Percentiles rank a stretch among this genome's conserved stretches.
phyloP scores from a whole-genome alignment of 176 grass and related monocot genomes.

The Hordeum vulgare region DNA sequence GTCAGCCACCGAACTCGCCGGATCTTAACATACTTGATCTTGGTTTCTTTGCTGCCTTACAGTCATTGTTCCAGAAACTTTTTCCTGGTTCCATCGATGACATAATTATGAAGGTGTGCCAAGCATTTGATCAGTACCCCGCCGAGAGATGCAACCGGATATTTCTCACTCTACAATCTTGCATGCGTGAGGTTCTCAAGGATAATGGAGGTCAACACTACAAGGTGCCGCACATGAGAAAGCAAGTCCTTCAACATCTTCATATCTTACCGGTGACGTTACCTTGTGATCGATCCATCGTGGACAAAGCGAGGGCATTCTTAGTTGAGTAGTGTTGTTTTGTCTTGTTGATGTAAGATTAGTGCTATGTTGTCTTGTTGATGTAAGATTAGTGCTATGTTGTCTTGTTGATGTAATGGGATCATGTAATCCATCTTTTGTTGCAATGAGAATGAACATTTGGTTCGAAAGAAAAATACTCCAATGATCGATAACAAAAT shows the following conservation, averaged over 20 bases:
- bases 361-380: too few species aligned
- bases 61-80: neutral
- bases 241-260: neutral
- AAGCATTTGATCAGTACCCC: neutral
- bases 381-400: too few species aligned
- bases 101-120: neutral
- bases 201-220: neutral
- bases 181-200: neutral
- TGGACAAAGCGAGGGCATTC: neutral
- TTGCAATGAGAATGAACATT: too few species aligned
- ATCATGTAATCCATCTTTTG: too few species aligned
- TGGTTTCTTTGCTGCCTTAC: neutral
- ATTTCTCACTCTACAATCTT: neutral
- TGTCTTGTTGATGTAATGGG: too few species aligned
- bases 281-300: neutral
- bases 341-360: too few species aligned
- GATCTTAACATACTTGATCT: neutral
- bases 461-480: too few species aligned
- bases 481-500: too few species aligned
- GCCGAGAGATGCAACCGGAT: neutral
- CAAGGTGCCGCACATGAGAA: neutral
- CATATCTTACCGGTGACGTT: neutral
- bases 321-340: too few species aligned
- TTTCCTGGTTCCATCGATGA: too few species aligned
- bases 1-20: neutral